Base-by-base conservation (phyloP, 192 early-diverging fungal genomes). In the Kickxella alabastrina region DNA sequence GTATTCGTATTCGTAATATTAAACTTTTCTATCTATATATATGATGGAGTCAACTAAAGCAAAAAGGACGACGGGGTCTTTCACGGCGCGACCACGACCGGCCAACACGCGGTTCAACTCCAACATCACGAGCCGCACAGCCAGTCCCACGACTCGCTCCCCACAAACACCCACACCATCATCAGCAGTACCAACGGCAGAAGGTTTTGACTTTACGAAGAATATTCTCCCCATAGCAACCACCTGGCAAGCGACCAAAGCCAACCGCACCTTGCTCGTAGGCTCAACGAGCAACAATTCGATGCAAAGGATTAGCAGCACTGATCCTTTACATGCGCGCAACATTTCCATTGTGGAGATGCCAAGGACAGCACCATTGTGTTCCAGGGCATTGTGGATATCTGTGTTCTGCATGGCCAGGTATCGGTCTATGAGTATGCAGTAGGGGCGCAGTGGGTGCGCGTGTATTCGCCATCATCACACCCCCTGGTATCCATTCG, bases 401-500 rank as follows among this genome's bases (percentile, higher is more conserved):
- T 77, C 2, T 70, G 66, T 24, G 59, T 71, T 17, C 25, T 77
- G 29, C 34, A 25, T 15, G 74, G 74, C 6, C 18, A 55, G 0
- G 52, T 53, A 14, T 54, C 62, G 8, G 50, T 54, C 19, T 70
- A 65, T 29, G 68, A 62, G 38, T 57, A 77, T 22, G 26, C 29
- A 27, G 32, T 42, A 3, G 46, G 34, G 2, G 36, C 38, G 6
- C 36, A 28, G 19, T 77, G 74, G 74, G 37, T n/a, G 32, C 67
- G 74, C 3, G 48, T 67, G n/a, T 77, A 63, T 44, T 77, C 74
- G 48, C 74, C 74, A 26, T 58, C 67, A 6, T 70, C 74, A 13
- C 67, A 77, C 35, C 74, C 74, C 1, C 44, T 77, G 14, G 52
- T 59, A 0, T 47, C 54, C 2, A 39, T 74, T 13, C 45, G 22